Percentiles rank a stretch among this genome's conserved stretches.
Evolutionary conservation across 2,329 filamentous ascomycete species (phyloP).

Genomic region (Fusarium sp.): DNA sequence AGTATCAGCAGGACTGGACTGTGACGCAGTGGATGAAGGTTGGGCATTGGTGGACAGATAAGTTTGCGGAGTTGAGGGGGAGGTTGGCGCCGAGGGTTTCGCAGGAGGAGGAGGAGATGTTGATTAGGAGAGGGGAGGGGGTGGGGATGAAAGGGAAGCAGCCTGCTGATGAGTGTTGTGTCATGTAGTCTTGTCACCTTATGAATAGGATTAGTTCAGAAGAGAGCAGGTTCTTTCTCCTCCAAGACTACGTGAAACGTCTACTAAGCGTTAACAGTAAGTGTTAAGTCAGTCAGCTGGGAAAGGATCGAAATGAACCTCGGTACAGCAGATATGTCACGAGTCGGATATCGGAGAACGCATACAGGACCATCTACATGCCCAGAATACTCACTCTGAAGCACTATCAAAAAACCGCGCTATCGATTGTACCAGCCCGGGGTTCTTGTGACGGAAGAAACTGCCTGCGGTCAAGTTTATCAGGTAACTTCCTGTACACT

Average conservation of each 20-base stretch:
- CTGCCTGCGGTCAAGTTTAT: no score
- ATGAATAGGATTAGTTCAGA: neutral
- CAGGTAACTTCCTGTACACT: rapidly evolving
- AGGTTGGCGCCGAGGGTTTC: conserved; percentile 7
- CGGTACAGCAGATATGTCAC: neutral
- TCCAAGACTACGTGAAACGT: rapidly evolving
- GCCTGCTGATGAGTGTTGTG: conserved; percentile 23
- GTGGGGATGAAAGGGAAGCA: neutral
- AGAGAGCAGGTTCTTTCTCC: neutral
- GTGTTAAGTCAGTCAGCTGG: neutral
- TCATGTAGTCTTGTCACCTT: neutral
- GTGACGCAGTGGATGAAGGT: conserved; percentile 24
- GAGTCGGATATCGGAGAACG: neutral
- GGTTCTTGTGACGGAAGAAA: rapidly evolving
- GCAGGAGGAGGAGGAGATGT: neutral
- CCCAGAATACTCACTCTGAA: neutral
- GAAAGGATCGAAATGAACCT: neutral
- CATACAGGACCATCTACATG: no score
- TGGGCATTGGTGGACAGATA: conserved; percentile 29
- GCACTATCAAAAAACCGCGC: rapidly evolving
- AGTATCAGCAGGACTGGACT: conserved; percentile 30
- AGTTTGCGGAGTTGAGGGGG: conserved; percentile 18
- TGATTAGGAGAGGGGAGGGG: neutral
- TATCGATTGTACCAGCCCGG: neutral
- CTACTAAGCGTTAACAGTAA: neutral